Conservation (phyloP, 2,329 filamentous ascomycete species). For the Neurospora crassa region DNA sequence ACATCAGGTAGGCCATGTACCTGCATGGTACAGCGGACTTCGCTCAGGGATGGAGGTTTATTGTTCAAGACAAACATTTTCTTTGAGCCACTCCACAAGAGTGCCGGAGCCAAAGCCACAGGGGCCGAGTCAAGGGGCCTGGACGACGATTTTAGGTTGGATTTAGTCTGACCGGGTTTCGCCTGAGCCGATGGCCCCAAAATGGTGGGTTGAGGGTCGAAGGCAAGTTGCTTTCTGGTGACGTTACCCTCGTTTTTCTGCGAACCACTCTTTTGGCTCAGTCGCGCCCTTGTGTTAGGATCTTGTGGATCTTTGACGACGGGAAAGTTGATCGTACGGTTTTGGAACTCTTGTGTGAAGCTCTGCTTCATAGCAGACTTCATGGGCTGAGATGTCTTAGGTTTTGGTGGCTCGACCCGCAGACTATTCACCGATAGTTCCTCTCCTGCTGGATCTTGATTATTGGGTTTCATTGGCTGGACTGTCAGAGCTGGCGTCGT, state of each 20-base stretch:
- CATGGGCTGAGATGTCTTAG: conserved; percentile 16
- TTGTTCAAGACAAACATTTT: conserved; percentile 24
- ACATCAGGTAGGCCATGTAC: conserved; percentile 51
- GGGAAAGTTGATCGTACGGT: conserved; percentile 49
- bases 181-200: conserved; percentile 2
- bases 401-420: conserved; percentile 1
- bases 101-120: neutral
- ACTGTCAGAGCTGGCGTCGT: neutral
- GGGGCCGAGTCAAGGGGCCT: neutral
- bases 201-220: conserved; percentile 18
- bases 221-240: conserved; percentile 27
- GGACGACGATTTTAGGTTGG: neutral
- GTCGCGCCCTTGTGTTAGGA: conserved; percentile 48
- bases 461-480: neutral
- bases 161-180: neutral
- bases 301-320: conserved; percentile 70
- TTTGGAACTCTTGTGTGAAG: conserved; percentile 22
- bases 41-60: conserved; percentile 26
- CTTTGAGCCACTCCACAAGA: conserved; percentile 14
- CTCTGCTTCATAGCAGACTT: conserved; percentile 23
- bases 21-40: conserved; percentile 47
- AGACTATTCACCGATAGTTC: neutral
- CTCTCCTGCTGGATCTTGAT: neutral
- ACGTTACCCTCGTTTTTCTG: conserved; percentile 35
- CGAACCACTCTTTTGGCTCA: conserved; percentile 55